Conservation (phyloP, 306 rosid species). For the Echinosophora koreensis region DNA sequence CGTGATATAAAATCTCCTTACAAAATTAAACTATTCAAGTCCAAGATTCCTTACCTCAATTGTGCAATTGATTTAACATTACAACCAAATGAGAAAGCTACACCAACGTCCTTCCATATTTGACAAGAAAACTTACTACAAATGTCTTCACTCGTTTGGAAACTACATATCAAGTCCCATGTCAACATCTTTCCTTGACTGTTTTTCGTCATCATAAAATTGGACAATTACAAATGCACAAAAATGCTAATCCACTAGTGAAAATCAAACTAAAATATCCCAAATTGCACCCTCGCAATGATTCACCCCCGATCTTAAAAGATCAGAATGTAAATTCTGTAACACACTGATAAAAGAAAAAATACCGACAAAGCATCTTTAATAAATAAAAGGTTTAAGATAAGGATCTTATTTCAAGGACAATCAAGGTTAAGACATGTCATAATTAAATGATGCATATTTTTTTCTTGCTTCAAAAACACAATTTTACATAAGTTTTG, state of each 20-base stretch:
- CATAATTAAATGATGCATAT: no score
- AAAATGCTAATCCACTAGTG: not conserved
- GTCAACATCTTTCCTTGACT: not conserved
- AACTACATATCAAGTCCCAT: constrained; percentile 27
- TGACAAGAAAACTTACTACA: not conserved
- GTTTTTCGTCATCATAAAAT: not conserved
- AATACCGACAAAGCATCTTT: no score
- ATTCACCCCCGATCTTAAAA: not conserved
- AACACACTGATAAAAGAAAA: not conserved
- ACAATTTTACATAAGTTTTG: no score
- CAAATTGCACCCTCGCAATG: not conserved
- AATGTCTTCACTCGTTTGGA: constrained; percentile 51
- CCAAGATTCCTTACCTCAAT: not conserved
- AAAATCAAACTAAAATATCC: constrained; percentile 36
- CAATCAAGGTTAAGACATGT: no score
- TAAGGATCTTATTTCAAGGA: no score
- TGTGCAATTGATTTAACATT: constrained; percentile 18
- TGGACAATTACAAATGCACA: constrained; percentile 18
- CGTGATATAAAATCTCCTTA: not conserved
- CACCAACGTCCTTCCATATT: constrained; percentile 50
- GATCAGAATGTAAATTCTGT: not conserved
- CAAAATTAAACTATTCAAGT: not conserved
- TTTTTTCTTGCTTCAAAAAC: no score
- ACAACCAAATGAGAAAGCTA: constrained; percentile 43
- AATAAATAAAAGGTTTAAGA: no score